phyloP scores from a whole-genome alignment of 2,329 filamentous ascomycete species.

The Neoascochyta sp. region DNA sequence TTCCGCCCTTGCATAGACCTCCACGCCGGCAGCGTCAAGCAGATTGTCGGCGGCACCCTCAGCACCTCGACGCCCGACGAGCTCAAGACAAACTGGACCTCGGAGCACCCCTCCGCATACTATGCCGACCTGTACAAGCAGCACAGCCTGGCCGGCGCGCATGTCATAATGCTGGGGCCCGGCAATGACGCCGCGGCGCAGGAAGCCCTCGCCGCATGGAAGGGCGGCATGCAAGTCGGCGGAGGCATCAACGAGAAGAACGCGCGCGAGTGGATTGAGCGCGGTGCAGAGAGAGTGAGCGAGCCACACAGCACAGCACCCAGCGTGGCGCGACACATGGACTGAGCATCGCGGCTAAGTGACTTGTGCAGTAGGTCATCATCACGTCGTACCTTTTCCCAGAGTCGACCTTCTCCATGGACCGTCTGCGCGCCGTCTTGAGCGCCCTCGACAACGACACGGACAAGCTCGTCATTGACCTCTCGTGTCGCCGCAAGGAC shows the following conservation, averaged over 20 bases:
- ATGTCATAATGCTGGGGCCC: slow-evolving; percentile 94
- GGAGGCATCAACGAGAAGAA: slow-evolving; percentile 90
- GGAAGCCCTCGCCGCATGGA: slow-evolving; percentile 76
- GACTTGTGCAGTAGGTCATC: slow-evolving; percentile 67
- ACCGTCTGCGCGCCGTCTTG: slow-evolving; percentile 71
- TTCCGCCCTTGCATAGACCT: slow-evolving; percentile 97
- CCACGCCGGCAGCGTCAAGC: slow-evolving; percentile 95
- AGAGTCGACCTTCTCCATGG: slow-evolving; percentile 72
- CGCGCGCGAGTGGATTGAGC: slow-evolving; percentile 78
- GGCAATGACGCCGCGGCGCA: slow-evolving; percentile 77
- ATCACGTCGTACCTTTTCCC: slow-evolving; percentile 96
- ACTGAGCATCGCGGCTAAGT: slow-evolving; percentile 8
- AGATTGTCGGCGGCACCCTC: slow-evolving; percentile 94
- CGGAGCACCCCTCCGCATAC: slow-evolving; percentile 73
- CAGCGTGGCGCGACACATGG: neutral
- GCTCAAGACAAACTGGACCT: slow-evolving; percentile 90
- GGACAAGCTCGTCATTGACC: slow-evolving; percentile 83
- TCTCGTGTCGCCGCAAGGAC: slow-evolving; percentile 78
- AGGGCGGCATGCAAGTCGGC: slow-evolving; percentile 76
- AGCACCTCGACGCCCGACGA: slow-evolving; percentile 27
- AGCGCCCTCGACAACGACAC: slow-evolving; percentile 68
- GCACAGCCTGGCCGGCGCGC: slow-evolving; percentile 69
- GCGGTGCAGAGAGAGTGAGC: slow-evolving; percentile 82
- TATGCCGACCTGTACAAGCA: slow-evolving; percentile 80
- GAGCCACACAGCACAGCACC: neutral